phyloP scores from a whole-genome alignment of 495 filamentous ascomycete species.

The Rhypophila decipiens region DNA sequence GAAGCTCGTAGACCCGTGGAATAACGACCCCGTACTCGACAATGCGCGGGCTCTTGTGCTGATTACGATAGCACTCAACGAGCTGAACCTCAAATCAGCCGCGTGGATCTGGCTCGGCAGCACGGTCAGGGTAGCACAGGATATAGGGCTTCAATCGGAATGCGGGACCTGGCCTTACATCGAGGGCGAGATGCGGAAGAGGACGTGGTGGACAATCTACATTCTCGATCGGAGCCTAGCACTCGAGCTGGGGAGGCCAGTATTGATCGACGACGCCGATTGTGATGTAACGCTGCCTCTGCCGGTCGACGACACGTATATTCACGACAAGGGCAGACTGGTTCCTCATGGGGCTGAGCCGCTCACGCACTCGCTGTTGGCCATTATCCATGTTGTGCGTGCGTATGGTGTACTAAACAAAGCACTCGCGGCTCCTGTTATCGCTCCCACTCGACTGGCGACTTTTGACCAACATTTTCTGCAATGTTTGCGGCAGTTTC shows the following conservation, averaged over 20 bases:
- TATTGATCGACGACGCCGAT: conserved; percentile 82
- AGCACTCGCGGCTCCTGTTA: conserved; percentile 59
- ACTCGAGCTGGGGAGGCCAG: conserved; percentile 74
- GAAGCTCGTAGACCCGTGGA: conserved; percentile 70
- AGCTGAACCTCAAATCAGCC: conserved; percentile 81
- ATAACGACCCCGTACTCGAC: conserved; percentile 75
- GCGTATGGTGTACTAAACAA: conserved; percentile 73
- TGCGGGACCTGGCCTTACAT: conserved; percentile 64
- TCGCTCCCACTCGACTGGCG: conserved; percentile 63
- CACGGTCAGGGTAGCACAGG: conserved; percentile 79
- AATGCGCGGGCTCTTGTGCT: conserved; percentile 68
- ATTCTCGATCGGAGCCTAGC: conserved; percentile 79
- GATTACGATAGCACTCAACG: conserved; percentile 73
- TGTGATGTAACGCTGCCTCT: conserved; percentile 78
- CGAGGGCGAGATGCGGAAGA: conserved; percentile 81
- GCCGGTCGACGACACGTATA: conserved; percentile 74
- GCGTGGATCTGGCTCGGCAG: conserved; percentile 86
- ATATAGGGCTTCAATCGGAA: conserved; percentile 79
- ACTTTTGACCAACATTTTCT: conserved; percentile 80
- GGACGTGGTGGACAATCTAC: conserved; percentile 95
- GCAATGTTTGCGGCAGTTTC: conserved; percentile 67
- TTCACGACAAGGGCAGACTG: conserved; percentile 55
- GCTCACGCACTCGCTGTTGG: conserved; percentile 59
- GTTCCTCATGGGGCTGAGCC: conserved; percentile 43
- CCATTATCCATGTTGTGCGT: conserved; percentile 76